Percentiles rank a stretch among this genome's conserved stretches.
Evolutionary conservation across 495 filamentous ascomycete genomes (phyloP).

Genomic region (Lasiosphaeris hirsuta): DNA sequence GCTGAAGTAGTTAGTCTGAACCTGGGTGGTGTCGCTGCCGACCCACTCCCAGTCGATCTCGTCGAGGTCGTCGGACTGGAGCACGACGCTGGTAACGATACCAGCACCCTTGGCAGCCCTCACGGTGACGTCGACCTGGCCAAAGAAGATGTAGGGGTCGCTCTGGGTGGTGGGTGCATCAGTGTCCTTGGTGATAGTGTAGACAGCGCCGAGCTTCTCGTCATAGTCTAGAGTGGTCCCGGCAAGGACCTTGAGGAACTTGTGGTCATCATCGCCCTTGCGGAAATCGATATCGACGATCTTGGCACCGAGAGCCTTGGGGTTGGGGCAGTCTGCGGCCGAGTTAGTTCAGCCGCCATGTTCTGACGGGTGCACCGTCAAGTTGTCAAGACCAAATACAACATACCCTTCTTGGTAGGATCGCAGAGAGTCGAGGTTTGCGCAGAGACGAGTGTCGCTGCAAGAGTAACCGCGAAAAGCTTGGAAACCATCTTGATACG

Average conservation of each 20-base stretch:
- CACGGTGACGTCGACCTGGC: conserved; percentile 63
- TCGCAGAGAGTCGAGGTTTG: conserved; percentile 79
- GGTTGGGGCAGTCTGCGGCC: conserved; percentile 57
- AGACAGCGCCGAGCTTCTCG: conserved; percentile 64
- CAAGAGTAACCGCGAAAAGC: conserved; percentile 40
- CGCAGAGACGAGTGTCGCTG: conserved; percentile 51
- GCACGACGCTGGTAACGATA: conserved; percentile 78
- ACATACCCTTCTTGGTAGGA: conserved; percentile 64
- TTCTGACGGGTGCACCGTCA: background rate
- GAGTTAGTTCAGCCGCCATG: background rate
- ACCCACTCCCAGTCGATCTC: conserved; percentile 95
- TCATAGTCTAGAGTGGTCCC: conserved; percentile 61
- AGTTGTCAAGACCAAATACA: background rate
- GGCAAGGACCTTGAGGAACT: conserved; percentile 62
- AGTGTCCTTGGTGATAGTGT: conserved; percentile 69
- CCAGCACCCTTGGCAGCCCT: conserved; percentile 65
- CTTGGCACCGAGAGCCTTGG: conserved; percentile 65
- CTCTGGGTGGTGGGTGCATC: conserved; percentile 73
- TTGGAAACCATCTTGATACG: conserved; percentile 40
- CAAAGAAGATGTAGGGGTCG: conserved; percentile 77
- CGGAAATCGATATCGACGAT: conserved; percentile 74
- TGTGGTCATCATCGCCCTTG: conserved; percentile 49
- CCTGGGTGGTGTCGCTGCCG: conserved; percentile 58
- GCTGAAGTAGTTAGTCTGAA: conserved; percentile 92
- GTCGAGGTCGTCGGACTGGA: conserved; percentile 89